Conservation (phyloP, 352 stramenopile genomes). For the Halophytophthora batemanensis region DNA sequence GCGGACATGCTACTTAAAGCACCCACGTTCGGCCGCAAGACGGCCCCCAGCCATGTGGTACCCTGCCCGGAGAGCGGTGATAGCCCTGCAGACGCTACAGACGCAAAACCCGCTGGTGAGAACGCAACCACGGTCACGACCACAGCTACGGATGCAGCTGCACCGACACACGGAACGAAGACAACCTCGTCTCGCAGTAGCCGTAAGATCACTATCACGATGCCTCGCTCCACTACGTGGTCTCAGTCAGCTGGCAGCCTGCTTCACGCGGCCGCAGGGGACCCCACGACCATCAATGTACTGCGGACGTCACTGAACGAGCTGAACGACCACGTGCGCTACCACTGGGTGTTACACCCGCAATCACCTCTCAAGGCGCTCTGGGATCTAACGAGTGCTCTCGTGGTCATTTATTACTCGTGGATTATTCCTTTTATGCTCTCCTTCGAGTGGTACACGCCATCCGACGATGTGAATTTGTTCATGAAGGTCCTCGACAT, state of each 20-base stretch:
- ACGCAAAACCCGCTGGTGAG: too few relatives aligned
- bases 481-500: conserved; percentile 50
- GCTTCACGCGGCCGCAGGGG: conserved; percentile 12
- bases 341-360: conserved; percentile 53
- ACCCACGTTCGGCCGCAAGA: too few relatives aligned
- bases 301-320: conserved; percentile 60
- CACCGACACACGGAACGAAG: too few relatives aligned
- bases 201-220: not conserved
- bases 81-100: too few relatives aligned
- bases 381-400: conserved; percentile 58
- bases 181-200: too few relatives aligned
- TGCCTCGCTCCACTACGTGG: conserved; percentile 15
- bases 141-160: too few relatives aligned
- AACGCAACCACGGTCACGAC: too few relatives aligned
- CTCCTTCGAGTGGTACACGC: conserved; percentile 64
- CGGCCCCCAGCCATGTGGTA: too few relatives aligned
- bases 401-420: conserved; percentile 66
- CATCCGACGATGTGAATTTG: conserved; percentile 17
- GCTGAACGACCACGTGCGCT: conserved; percentile 44
- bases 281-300: conserved; percentile 42
- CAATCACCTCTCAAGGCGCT: conserved; percentile 43
- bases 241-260: conserved; percentile 13
- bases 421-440: conserved; percentile 74
- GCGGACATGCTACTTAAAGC: too few relatives aligned
- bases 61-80: too few relatives aligned